phyloP scores from a whole-genome alignment of 2,329 filamentous ascomycete species.

The Aspergillus sp. region DNA sequence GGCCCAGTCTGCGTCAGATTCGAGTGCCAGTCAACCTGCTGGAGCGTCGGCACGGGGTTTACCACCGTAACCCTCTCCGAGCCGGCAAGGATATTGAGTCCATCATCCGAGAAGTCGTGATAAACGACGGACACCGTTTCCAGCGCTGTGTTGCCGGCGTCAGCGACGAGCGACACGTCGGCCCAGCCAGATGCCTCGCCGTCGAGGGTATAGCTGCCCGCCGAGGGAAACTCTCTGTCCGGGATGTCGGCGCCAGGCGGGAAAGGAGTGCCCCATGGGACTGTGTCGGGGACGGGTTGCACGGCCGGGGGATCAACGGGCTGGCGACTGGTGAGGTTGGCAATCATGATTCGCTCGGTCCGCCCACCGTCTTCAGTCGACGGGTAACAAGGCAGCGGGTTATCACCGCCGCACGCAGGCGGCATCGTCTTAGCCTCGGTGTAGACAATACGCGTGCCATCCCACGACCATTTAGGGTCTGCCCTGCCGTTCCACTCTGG shows the following conservation, averaged over 20 bases:
- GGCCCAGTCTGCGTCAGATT: constrained; percentile 27
- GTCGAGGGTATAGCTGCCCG: constrained; percentile 10
- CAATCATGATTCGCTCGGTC: constrained; percentile 36
- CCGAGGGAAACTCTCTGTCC: neutral
- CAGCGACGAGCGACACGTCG: constrained; percentile 2
- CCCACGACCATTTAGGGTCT: constrained; percentile 28
- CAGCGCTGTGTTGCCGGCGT: constrained; percentile 4
- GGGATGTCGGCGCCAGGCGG: constrained; percentile 5
- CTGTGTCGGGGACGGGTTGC: constrained; percentile 12
- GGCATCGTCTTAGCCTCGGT: constrained; percentile 31
- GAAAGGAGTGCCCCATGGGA: constrained; percentile 12
- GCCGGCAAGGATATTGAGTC: constrained; percentile 23
- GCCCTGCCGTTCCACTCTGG: constrained; percentile 42
- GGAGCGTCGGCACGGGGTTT: constrained; percentile 13
- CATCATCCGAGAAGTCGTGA: constrained; percentile 30
- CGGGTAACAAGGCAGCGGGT: constrained; percentile 33
- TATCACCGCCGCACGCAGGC: constrained; percentile 37
- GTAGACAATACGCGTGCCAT: constrained; percentile 37
- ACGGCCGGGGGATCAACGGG: constrained; percentile 15
- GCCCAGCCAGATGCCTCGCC: constrained; percentile 9
- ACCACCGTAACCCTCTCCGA: constrained; percentile 25
- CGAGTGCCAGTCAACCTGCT: constrained; percentile 31
- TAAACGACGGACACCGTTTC: constrained; percentile 28
- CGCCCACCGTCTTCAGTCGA: constrained; percentile 33
- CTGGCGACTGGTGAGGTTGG: constrained; percentile 25